A percentile compares a stretch with the other conserved stretches of the same genome.
phyloP scores from a whole-genome alignment of 1,284 basidiomycete genomes.

The Ganoderma lucidum region DNA sequence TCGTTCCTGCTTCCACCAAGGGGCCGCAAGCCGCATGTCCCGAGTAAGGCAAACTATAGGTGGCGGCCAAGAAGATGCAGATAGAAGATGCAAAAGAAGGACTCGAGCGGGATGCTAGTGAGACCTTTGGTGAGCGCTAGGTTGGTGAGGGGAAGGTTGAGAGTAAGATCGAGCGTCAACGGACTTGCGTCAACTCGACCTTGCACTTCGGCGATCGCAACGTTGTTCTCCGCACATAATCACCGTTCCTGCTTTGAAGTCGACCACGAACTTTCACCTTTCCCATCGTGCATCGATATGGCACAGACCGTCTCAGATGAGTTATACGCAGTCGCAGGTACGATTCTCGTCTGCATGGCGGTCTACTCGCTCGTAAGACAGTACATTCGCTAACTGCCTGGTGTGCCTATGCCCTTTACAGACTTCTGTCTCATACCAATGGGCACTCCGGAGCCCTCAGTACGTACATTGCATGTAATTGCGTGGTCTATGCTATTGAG shows the following conservation, averaged over 20 bases:
- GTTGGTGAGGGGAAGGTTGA: too few relatives aligned
- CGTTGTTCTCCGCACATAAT: too few relatives aligned
- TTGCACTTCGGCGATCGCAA: too few relatives aligned
- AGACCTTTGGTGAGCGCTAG: too few relatives aligned
- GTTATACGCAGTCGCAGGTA: conserved; percentile 74
- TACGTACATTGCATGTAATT: conserved; percentile 41
- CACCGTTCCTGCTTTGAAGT: neutral
- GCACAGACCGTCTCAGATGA: conserved; percentile 37
- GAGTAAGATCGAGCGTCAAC: too few relatives aligned
- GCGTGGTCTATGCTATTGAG: neutral
- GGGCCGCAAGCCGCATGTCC: conserved; percentile 15
- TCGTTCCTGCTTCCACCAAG: conserved; percentile 18
- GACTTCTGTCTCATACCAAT: conserved; percentile 89
- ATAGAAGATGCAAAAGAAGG: neutral
- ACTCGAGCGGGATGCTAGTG: neutral
- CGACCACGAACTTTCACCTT: neutral
- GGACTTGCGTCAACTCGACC: too few relatives aligned
- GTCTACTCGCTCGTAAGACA: neutral
- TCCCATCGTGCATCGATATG: neutral
- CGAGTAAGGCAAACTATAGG: neutral
- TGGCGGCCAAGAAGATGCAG: neutral
- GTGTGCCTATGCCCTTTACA: conserved; percentile 35
- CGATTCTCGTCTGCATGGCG: conserved; percentile 2
- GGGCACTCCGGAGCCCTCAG: conserved; percentile 76
- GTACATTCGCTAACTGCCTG: neutral